These are phyloP conservation scores for Penicillium parvum DNA, from an alignment of 495 filamentous ascomycete genomes.

Conservation along the genomic window DNA sequence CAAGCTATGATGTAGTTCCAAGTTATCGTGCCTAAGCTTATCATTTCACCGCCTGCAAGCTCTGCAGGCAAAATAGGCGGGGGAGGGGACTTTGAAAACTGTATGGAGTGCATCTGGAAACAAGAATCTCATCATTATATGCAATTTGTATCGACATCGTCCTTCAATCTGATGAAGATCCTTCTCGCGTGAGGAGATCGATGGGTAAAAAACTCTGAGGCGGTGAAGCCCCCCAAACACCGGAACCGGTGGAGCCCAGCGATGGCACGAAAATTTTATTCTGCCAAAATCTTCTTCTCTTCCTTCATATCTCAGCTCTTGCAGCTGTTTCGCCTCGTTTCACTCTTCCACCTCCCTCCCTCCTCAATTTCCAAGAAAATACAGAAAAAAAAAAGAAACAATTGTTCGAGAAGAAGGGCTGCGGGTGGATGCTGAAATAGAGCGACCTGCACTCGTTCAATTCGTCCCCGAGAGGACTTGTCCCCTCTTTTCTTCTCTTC, in stretches of 20 bases:
- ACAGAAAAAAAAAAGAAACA: background rate
- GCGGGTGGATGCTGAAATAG: slow-evolving; percentile 45
- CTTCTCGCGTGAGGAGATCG: too few species aligned
- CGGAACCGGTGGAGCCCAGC: slow-evolving; percentile 17
- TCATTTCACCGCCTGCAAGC: slow-evolving; percentile 14
- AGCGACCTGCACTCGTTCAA: slow-evolving; percentile 30
- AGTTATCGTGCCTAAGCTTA: too few species aligned
- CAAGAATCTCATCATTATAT: background rate
- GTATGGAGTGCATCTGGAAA: background rate
- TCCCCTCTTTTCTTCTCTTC: slow-evolving; percentile 27
- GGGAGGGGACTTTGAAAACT: background rate
- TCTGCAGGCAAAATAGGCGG: slow-evolving; percentile 3
- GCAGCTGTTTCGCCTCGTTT: slow-evolving; percentile 12
- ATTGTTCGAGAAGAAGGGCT: slow-evolving; percentile 26
- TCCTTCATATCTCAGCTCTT: slow-evolving; percentile 24
- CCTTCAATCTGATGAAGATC: background rate
- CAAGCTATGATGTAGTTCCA: too few species aligned
- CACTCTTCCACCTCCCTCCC: background rate
- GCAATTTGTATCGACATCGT: background rate
- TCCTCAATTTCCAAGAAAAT: slow-evolving; percentile 2
- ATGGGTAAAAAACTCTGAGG: slow-evolving; percentile 16
- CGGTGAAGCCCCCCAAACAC: slow-evolving; percentile 7
- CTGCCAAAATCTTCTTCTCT: slow-evolving; percentile 17
- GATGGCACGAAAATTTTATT: slow-evolving; percentile 24
- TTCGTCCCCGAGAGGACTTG: slow-evolving; percentile 45